Base-by-base conservation (phyloP, 257 asterid genomes). In the Pogostemon cablin region DNA sequence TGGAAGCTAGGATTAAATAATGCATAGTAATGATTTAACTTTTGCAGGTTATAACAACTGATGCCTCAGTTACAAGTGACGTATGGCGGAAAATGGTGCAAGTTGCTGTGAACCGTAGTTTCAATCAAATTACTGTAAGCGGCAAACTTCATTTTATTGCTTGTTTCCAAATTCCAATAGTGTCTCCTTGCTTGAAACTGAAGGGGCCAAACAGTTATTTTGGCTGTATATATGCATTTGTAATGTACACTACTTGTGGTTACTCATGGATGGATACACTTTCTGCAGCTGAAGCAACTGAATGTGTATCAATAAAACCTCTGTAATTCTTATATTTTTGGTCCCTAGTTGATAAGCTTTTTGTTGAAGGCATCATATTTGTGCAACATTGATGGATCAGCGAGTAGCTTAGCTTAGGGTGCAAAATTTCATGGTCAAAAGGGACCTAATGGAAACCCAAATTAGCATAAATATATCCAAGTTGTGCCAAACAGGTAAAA, bases 31-130 rank as follows among this genome's bases (percentile, higher is more conserved):
- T 69, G n/a, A 59, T 81, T 73, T 46, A 20, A 74, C 53, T 68
- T 59, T 65, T 72, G 15, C 87, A 95, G 99, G 99, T 95, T 46
- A 66, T 95, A 71, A 95, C 98, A 20, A 95, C 99, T 4, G 99
- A 95, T 85, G 99, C 97, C 59, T 75, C 75, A 32, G 95, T 89
- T 50, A 75, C 89, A 5, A 82, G 95, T 79, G 96, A 95, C 65
- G 89, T 91, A 69, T 95, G 99, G 98, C 89, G 95, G 74, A 75
- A 77, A 83, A 91, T 95, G 99, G 97, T 95, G 65, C 90, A 80
- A 68, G 82, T 83, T 81, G 80, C 99, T 74, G 99, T 95, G 46
- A 78, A 82, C 73, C 92, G 99, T 68, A 95, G 99, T 82, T 93
- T 93, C 83, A 93, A 93, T 75, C 98, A 91, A 84, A 91, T 93